Base-by-base conservation (phyloP, 495 filamentous ascomycete species). In the Neurospora sp. region DNA sequence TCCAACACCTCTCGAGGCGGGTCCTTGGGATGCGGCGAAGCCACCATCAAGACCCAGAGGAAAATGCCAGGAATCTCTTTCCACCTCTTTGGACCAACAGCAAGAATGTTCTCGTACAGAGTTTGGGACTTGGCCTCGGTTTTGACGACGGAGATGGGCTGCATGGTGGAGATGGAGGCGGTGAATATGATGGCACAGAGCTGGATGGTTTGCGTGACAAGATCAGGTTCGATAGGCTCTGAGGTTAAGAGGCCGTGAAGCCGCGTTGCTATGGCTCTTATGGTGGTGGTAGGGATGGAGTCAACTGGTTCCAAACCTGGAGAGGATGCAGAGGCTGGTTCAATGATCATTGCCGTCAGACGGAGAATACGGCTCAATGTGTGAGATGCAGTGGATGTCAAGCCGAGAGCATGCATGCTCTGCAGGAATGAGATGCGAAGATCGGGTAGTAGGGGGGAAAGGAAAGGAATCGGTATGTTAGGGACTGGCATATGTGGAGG, bases 31-130 rank as follows among this genome's bases (percentile, higher is more conserved):
- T 76, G 75, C 2, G 69, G 73, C 31, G 71, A 37, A 8, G 72
- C 74, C n/a, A 76, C 72, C 3, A 78, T 69, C 48, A 77, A 21
- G 6, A 79, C 43, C 78, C 78, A 79, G n/a, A 79, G 70, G 17
- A 74, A 78, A 28, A 79, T 72, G 5, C 77, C 78, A 2, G 75
- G 77, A 11, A 79, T 76, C 17, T 59, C 24, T 34, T 77, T 75
- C 78, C 78, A 79, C 2, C 72, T 31, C 5, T 10, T 34, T 0
- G 76, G 19, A 1, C 19, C 9, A 2, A 78, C 72, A n/a, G 69
- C 34, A 2, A 34, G n/a, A 21, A 76, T 69, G 43, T 69, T 37
- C n/a, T 21, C n/a, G 37, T 69, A 71, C 9, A 76, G 72, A n/a
- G 10, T 40, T 5, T 69, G 13, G 1, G 70, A 36, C 5, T 40